Evolutionary conservation across 345 rosid genomes (phyloP).

Genomic region (Citrus hindsii): DNA sequence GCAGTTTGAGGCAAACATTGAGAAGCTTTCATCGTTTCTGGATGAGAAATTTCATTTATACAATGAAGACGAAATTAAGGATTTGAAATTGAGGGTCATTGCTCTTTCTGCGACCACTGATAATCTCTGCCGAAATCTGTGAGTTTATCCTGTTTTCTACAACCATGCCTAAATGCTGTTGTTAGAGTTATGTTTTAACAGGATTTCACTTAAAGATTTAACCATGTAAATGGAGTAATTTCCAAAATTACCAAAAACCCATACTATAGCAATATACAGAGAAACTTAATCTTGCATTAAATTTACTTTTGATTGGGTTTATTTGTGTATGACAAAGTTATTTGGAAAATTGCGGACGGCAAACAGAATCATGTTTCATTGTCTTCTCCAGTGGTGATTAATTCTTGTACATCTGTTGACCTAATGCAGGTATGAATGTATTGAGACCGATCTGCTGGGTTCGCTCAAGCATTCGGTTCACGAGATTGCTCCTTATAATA

Average conservation of each 20-base stretch:
- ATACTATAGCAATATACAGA: neutral
- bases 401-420: neutral
- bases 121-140: constrained; percentile 41
- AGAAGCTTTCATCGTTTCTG: constrained; percentile 36
- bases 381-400: neutral
- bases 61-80: constrained; percentile 12
- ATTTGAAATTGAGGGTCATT: constrained; percentile 24
- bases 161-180: neutral
- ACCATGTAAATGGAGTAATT: neutral
- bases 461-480: constrained; percentile 21
- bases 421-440: constrained; percentile 35
- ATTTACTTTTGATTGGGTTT: neutral
- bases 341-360: neutral
- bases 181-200: neutral
- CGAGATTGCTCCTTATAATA: constrained; percentile 36
- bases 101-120: constrained; percentile 31
- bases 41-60: constrained; percentile 34
- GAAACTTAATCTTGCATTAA: neutral
- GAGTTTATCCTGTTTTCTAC: neutral
- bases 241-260: neutral
- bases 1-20: constrained; percentile 39
- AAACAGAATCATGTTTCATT: neutral
- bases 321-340: neutral
- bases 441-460: constrained; percentile 43
- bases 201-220: neutral